Evolutionary conservation across 225 moss, liverwort and hornwort species (phyloP).

Genomic region (Marchantia paleacea): DNA sequence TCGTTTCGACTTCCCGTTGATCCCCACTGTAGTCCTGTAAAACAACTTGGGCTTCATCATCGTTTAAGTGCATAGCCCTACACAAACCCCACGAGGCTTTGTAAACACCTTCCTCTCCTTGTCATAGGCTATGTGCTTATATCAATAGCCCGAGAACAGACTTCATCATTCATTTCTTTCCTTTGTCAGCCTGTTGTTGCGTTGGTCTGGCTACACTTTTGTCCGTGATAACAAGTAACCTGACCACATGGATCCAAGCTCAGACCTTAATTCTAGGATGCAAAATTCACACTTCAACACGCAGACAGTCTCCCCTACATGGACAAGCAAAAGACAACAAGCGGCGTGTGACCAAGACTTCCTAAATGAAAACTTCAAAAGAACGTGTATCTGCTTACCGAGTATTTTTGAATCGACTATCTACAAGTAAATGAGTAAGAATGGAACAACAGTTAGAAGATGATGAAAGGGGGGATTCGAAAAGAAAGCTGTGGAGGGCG

Average conservation of each 20-base stretch:
- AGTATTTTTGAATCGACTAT: no score
- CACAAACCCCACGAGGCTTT: background rate
- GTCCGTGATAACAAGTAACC: background rate
- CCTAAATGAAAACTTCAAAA: no score
- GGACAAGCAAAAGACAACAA: no score
- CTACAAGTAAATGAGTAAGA: no score
- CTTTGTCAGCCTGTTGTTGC: background rate
- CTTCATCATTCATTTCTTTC: background rate
- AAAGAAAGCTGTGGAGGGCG: no score
- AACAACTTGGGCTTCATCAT: slow-evolving; percentile 61
- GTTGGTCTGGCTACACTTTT: background rate
- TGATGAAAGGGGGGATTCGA: no score
- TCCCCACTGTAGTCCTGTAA: slow-evolving; percentile 63
- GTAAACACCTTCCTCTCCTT: background rate
- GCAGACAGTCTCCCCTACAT: no score
- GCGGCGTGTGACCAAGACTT: no score
- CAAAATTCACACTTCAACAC: background rate
- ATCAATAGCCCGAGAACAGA: background rate
- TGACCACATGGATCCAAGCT: background rate
- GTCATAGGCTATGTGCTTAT: background rate
- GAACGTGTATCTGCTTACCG: no score
- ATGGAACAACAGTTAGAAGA: no score
- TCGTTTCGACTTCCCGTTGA: slow-evolving; percentile 81
- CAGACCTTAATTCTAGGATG: no score
- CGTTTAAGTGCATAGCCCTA: slow-evolving; percentile 77